Evolutionary conservation across 139 green algal species (phyloP).

Genomic region (Gonium pectorale): DNA sequence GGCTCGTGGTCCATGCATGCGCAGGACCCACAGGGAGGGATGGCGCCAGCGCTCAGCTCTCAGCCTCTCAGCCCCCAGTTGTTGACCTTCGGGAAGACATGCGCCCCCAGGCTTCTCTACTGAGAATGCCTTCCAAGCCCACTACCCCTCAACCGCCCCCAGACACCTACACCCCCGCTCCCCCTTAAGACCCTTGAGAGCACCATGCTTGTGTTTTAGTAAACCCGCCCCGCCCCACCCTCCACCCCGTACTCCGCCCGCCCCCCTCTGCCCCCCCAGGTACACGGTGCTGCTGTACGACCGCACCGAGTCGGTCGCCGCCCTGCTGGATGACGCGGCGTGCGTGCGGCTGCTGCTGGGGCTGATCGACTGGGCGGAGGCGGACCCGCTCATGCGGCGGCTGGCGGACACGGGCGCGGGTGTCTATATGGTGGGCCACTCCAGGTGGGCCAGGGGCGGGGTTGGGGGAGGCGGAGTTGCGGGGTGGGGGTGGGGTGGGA

Average conservation of each 20-base stretch:
- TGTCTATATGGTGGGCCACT: constrained; percentile 74
- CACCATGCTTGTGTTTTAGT: not conserved
- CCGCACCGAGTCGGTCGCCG: constrained; percentile 72
- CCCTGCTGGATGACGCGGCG: constrained; percentile 80
- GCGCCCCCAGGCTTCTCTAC: no score
- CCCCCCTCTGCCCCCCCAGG: constrained; percentile 38
- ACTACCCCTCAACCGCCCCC: no score
- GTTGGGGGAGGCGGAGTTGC: not conserved
- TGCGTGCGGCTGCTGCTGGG: constrained; percentile 71
- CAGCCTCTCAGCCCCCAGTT: no score
- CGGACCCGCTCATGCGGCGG: constrained; percentile 66
- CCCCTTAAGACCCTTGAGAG: not conserved
- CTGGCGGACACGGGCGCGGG: constrained; percentile 60
- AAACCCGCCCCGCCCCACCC: not conserved
- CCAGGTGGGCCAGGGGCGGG: not conserved
- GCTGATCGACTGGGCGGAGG: constrained; percentile 79
- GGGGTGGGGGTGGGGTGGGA: not conserved
- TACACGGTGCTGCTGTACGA: constrained; percentile 79
- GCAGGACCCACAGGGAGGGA: no score
- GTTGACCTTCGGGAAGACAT: no score
- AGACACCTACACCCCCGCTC: no score
- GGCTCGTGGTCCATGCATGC: no score
- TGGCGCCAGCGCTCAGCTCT: no score
- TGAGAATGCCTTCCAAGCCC: no score
- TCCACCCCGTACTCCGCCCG: not conserved